A percentile compares a stretch with the other conserved stretches of the same genome.
These are phyloP conservation scores for Neurospora sp. DNA, from an alignment of 495 filamentous ascomycete genomes.

Conservation along the genomic window DNA sequence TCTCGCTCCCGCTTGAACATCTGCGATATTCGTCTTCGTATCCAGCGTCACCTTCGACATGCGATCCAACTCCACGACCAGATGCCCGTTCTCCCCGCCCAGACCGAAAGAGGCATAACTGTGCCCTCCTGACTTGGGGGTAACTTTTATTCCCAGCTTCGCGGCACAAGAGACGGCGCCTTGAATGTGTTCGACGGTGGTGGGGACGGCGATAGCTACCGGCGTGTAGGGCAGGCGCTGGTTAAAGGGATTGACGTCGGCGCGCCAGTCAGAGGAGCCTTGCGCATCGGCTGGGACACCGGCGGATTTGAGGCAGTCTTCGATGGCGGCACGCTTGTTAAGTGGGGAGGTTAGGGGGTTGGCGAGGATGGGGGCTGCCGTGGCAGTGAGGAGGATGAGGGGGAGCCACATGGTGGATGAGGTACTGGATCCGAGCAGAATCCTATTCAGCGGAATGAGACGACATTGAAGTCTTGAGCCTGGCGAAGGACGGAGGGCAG, in stretches of 20 bases:
- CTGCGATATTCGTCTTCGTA: conserved; percentile 28
- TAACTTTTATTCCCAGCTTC: conserved; percentile 32
- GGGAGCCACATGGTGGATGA: conserved; percentile 10
- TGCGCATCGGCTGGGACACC: conserved; percentile 21
- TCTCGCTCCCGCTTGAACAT: conserved; percentile 28
- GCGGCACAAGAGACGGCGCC: conserved; percentile 32
- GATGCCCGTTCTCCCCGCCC: conserved; percentile 37
- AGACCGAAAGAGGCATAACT: conserved; percentile 38
- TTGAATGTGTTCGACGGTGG: conserved; percentile 30
- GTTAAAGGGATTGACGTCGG: conserved; percentile 32
- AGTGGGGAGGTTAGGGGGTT: conserved; percentile 8
- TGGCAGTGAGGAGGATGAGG: conserved; percentile 4
- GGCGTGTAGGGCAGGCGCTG: conserved; percentile 28
- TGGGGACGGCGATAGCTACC: conserved; percentile 32
- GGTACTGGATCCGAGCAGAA: neutral
- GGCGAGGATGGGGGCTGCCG: conserved; percentile 8
- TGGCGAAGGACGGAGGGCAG: neutral
- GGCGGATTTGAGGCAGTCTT: conserved; percentile 30
- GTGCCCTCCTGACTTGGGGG: conserved; percentile 35
- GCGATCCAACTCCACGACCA: conserved; percentile 34
- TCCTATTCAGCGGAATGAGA: neutral
- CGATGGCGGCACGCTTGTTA: conserved; percentile 23
- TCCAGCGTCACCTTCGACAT: conserved; percentile 34
- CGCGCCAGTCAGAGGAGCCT: conserved; percentile 28
- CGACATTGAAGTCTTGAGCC: neutral